Evolutionary conservation across 306 rosid genomes (phyloP).

Genomic region (Echinosophora koreensis): DNA sequence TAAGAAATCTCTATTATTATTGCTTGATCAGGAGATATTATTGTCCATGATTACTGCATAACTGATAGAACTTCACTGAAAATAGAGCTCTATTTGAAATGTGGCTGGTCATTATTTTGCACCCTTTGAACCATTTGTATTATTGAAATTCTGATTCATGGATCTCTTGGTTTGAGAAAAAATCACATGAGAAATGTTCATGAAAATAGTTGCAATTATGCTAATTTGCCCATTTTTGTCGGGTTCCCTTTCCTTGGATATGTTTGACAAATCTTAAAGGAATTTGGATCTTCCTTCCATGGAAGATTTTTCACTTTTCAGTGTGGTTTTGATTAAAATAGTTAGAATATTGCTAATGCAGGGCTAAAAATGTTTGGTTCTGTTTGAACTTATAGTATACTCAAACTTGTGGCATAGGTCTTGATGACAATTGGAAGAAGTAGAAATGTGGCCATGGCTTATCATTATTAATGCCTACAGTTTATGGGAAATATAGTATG

Average conservation of each 20-base stretch:
- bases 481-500: background rate
- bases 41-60: background rate
- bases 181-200: background rate
- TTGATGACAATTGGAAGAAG: background rate
- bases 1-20: no score
- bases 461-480: background rate
- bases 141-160: background rate
- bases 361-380: background rate
- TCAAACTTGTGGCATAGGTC: background rate
- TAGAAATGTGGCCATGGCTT: no score
- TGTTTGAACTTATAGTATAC: background rate
- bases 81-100: background rate
- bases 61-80: background rate
- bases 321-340: background rate
- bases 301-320: background rate
- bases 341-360: background rate
- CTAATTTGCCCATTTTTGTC: background rate
- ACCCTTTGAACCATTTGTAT: background rate
- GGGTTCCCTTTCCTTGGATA: background rate
- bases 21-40: no score
- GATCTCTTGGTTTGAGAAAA: background rate
- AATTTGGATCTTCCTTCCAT: background rate
- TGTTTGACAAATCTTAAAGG: background rate
- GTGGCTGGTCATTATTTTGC: background rate
- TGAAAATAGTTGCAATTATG: background rate